Percentiles rank a stretch among this genome's conserved stretches.
Conservation (phyloP, 164 flowering plant genomes). For the Chloranthus sessilifolius region DNA sequence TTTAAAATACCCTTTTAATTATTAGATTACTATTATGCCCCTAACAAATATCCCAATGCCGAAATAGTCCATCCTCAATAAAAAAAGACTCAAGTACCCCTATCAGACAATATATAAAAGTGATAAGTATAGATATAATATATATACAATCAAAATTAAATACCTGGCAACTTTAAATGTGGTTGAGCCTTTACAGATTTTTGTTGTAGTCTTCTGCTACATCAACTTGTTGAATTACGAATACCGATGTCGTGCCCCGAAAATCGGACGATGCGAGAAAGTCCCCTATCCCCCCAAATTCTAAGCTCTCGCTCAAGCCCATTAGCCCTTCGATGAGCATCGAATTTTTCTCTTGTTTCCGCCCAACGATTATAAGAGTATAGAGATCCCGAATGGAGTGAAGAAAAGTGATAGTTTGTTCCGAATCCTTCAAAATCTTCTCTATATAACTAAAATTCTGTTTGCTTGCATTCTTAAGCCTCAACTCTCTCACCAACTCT, state of each 20-base stretch:
- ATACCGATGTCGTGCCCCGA: neutral
- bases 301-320: slow-evolving; percentile 4
- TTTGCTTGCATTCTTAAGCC: slow-evolving; percentile 12
- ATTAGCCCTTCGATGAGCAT: neutral
- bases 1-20: no score
- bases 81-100: no score
- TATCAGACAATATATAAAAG: neutral
- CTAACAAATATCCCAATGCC: no score
- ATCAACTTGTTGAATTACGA: slow-evolving; percentile 1
- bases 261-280: slow-evolving; percentile 4
- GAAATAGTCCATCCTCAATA: no score
- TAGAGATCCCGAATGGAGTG: slow-evolving; percentile 10
- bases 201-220: neutral
- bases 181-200: no score
- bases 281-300: slow-evolving; percentile 9
- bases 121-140: neutral
- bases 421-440: slow-evolving; percentile 32
- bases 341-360: slow-evolving; percentile 21
- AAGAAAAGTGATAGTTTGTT: slow-evolving; percentile 11
- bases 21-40: no score
- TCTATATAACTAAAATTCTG: slow-evolving; percentile 27
- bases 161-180: neutral
- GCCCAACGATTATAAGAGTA: slow-evolving; percentile 47
- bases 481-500: slow-evolving; percentile 18
- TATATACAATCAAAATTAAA: neutral